Conservation (phyloP, 345 rosid genomes). For the Diplotaxis tenuifolia region DNA sequence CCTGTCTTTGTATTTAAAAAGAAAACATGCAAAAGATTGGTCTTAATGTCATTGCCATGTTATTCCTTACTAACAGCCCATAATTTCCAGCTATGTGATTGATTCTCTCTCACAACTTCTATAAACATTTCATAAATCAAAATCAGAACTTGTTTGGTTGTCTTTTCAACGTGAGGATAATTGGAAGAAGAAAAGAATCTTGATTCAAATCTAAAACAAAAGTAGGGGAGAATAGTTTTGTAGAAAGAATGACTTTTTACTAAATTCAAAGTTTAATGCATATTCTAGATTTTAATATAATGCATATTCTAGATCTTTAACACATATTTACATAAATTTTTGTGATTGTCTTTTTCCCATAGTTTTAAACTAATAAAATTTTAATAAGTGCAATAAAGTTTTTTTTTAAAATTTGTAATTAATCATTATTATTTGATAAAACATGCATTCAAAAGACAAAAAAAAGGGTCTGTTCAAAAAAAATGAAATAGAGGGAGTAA, state of each 20-base stretch:
- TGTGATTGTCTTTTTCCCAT: too few species aligned
- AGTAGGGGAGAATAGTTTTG: not conserved
- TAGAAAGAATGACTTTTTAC: not conserved
- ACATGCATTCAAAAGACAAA: too few species aligned
- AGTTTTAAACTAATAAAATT: too few species aligned
- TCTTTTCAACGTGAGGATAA: not conserved
- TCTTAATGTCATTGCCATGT: slow-evolving; percentile 33
- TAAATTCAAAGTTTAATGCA: too few species aligned
- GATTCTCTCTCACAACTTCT: slow-evolving; percentile 25
- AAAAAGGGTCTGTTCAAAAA: too few species aligned
- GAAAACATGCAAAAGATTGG: slow-evolving; percentile 30
- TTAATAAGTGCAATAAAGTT: too few species aligned
- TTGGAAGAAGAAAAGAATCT: not conserved
- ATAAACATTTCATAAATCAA: not conserved
- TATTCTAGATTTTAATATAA: too few species aligned
- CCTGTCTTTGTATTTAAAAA: not conserved
- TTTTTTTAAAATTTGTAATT: too few species aligned
- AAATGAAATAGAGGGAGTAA: not conserved
- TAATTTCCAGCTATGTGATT: slow-evolving; percentile 23
- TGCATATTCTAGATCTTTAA: too few species aligned
- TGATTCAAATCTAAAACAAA: not conserved
- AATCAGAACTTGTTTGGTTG: slow-evolving; percentile 25
- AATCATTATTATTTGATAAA: too few species aligned
- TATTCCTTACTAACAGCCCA: slow-evolving; percentile 22
- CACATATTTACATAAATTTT: too few species aligned